These are phyloP conservation scores for Microascus cirrosus DNA, from an alignment of 2,329 filamentous ascomycete genomes.

Conservation along the genomic window DNA sequence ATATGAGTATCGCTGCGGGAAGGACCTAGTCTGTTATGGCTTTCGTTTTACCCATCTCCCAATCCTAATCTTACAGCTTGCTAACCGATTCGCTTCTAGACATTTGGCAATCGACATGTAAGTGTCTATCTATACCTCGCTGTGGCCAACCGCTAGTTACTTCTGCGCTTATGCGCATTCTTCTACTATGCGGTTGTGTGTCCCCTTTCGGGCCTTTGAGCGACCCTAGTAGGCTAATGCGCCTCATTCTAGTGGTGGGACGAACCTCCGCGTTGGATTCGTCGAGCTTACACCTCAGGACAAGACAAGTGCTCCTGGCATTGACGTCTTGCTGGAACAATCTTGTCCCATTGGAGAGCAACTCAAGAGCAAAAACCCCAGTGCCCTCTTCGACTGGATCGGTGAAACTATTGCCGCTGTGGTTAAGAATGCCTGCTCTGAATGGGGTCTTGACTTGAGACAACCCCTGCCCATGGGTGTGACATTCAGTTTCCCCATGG, in stretches of 20 bases:
- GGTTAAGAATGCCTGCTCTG: constrained; percentile 43
- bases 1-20: neutral
- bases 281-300: constrained; percentile 38
- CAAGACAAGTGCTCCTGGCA: constrained; percentile 19
- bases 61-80: neutral
- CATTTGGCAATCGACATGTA: constrained; percentile 57
- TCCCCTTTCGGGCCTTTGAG: neutral
- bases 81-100: constrained; percentile 20
- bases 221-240: constrained; percentile 15
- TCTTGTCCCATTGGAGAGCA: constrained; percentile 66
- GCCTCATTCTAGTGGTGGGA: constrained; percentile 43
- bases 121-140: constrained; percentile 16
- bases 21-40: neutral
- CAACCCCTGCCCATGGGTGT: constrained; percentile 51
- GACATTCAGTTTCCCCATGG: constrained; percentile 62
- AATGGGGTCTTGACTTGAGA: constrained; percentile 26
- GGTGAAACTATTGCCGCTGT: constrained; percentile 66
- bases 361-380: constrained; percentile 62
- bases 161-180: neutral
- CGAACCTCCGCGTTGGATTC: constrained; percentile 58
- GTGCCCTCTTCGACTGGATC: constrained; percentile 73
- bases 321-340: constrained; percentile 53
- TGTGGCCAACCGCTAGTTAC: neutral
- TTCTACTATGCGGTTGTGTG: neutral
- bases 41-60: neutral